Evolutionary conservation across 192 early-diverging fungal genomes (phyloP), one percentile per base, ranked within the genome.

Genomic region (Coemansia sp.): DNA sequence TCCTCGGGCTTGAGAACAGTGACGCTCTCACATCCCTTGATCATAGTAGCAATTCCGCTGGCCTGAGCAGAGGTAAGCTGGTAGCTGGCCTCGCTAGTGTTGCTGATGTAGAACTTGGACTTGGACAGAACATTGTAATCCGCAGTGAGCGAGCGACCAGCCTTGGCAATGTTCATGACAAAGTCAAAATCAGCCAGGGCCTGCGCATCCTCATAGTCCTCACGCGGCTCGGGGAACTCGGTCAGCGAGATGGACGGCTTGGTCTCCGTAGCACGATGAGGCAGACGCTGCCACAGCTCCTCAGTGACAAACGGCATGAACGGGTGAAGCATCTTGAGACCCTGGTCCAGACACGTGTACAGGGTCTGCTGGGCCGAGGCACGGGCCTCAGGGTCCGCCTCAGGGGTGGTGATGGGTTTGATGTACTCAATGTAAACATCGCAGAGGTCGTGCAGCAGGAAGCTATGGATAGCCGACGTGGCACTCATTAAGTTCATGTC

Each of bases 241-340:
- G 90, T 73, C 52, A 82, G 78, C 78, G 87, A 85, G 47, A 99
- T 97, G 11, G 91, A 78, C 4, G 50, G 44, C 15, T 53, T 36
- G 19, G 33, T 60, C 28, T 80, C 83, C 53, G 52, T 62, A 25
- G 80, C 68, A 44, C 94, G 86, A 17, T 91, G 83, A 18, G 88
- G 92, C 28, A 97, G 72, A 45, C 95, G 87, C 78, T 99, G 97
- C 80, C 85, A 99, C 64, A 99, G 80, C 79, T 99, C 97, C 69
- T 99, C 97, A 27, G 97, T 99, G 40, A 99, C 85, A 68, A 90
- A 99, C 14, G 97, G 97, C 91, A 96, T 97, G 78, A 99, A 90
- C 34, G 97, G 97, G 59, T 97, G 94, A 57, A 99, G 78, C 46
- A 99, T 75, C 59, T 84, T 89, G 55, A 99, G 78, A 11, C 89